Conservation (phyloP, 2,329 filamentous ascomycete genomes). For the Fusarium praegraminearum region DNA sequence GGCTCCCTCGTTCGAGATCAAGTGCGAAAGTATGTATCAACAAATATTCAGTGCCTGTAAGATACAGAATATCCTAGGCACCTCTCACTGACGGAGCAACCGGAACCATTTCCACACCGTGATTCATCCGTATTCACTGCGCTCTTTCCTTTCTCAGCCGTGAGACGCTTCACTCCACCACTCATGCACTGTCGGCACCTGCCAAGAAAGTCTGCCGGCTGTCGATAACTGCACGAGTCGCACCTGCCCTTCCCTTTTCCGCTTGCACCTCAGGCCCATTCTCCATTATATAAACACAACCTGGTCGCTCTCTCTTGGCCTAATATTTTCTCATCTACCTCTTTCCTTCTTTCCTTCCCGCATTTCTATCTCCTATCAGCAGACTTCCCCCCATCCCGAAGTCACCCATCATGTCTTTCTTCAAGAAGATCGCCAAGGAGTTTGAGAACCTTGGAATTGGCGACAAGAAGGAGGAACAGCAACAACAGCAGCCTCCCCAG, state of each 20-base stretch:
- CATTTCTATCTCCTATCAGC: background rate
- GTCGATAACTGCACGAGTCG: slow-evolving; percentile 26
- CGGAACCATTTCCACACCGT: background rate
- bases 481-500: slow-evolving; percentile 38
- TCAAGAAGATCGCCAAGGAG: slow-evolving; percentile 58
- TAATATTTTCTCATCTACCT: slow-evolving; percentile 14
- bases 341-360: slow-evolving; percentile 6
- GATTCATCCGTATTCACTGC: slow-evolving; percentile 4
- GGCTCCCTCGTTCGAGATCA: slow-evolving; percentile 5
- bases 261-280: slow-evolving; percentile 21
- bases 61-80: background rate
- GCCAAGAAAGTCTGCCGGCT: slow-evolving; percentile 27
- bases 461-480: slow-evolving; percentile 51
- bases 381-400: slow-evolving; percentile 23
- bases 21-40: slow-evolving; percentile 23
- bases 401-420: slow-evolving; percentile 56
- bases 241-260: slow-evolving; percentile 7
- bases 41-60: slow-evolving; percentile 5
- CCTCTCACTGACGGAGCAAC: background rate
- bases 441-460: slow-evolving; percentile 63
- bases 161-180: slow-evolving; percentile 35
- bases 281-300: slow-evolving; percentile 39
- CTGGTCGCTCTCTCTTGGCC: slow-evolving; percentile 14
- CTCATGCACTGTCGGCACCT: slow-evolving; percentile 29
- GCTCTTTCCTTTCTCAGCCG: slow-evolving; percentile 15